Conservation (phyloP, 371 early-diverging fungal species). For the Mortierella sp. region DNA sequence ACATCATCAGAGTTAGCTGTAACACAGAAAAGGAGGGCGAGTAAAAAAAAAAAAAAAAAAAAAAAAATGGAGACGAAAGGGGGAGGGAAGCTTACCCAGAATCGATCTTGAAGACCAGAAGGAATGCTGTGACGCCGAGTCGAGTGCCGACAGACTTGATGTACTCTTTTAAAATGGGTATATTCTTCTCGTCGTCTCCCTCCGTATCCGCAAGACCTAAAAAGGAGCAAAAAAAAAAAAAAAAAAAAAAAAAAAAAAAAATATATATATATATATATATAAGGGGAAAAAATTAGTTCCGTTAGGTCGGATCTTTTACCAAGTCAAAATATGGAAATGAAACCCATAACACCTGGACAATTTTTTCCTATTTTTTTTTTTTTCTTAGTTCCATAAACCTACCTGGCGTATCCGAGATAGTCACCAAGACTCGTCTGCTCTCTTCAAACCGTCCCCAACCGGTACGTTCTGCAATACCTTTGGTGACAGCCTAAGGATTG, state of each 20-base stretch:
- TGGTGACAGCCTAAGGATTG: conserved; percentile 56
- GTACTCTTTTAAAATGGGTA: conserved; percentile 56
- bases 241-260: not conserved
- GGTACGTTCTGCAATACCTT: conserved; percentile 60
- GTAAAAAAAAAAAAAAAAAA: not conserved
- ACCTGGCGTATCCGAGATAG: conserved; percentile 63
- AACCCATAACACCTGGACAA: too few relatives aligned
- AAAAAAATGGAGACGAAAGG: not conserved
- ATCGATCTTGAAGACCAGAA: conserved; percentile 61
- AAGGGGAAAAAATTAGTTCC: too few relatives aligned
- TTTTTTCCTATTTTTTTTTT: not conserved
- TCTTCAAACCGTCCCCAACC: conserved; percentile 59
- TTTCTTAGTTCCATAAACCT: not conserved
- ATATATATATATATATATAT: too few relatives aligned
- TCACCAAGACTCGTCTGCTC: conserved; percentile 55
- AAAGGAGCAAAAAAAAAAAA: not conserved
- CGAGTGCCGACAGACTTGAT: conserved; percentile 57
- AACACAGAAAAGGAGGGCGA: not conserved
- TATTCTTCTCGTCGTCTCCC: conserved; percentile 58
- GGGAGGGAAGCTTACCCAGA: conserved; percentile 40
- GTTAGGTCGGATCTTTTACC: not conserved
- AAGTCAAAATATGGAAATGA: too few relatives aligned
- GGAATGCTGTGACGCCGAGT: conserved; percentile 61
- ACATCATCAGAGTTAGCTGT: too few relatives aligned
- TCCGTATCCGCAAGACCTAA: conserved; percentile 61